Percentiles rank a stretch among this genome's conserved stretches.
Conservation (phyloP, 2,329 filamentous ascomycete species). For the Annulohypoxylon truncatum region DNA sequence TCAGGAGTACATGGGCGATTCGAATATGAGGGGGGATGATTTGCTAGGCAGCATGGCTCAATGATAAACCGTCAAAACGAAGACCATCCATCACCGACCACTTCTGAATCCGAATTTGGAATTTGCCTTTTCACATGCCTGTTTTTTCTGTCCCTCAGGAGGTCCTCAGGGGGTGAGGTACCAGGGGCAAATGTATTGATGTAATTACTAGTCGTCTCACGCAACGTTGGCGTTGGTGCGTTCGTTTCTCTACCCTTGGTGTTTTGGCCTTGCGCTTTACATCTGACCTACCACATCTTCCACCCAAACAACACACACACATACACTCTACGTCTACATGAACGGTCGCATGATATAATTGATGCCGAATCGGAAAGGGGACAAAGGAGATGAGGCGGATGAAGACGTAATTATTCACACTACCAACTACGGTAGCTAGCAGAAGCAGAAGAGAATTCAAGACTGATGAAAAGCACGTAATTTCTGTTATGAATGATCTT, state of each 20-base stretch:
- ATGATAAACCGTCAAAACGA: conserved; percentile 10
- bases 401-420: neutral
- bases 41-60: conserved; percentile 17
- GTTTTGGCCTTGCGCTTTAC: conserved; percentile 2
- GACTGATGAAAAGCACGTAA: conserved; percentile 34
- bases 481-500: too few relatives aligned
- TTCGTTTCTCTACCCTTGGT: conserved; percentile 3
- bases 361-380: conserved; percentile 9
- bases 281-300: neutral
- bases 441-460: conserved; percentile 32
- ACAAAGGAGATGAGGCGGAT: neutral
- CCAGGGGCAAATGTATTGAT: conserved; percentile 13
- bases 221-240: conserved; percentile 10
- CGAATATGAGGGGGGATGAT: conserved; percentile 7
- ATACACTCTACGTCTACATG: neutral
- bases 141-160: conserved; percentile 2
- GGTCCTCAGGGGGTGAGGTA: conserved; percentile 6
- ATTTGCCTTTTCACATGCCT: conserved; percentile 26
- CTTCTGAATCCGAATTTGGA: conserved; percentile 22
- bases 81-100: neutral
- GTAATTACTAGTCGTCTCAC: conserved; percentile 29
- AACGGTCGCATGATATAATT: conserved; percentile 10
- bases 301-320: neutral
- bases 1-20: conserved; percentile 26
- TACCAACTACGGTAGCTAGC: conserved; percentile 15